Evolutionary conservation across 805 yeast species (phyloP), one percentile per base, ranked within the genome.

Genomic region (Suhomyces faveliae): DNA sequence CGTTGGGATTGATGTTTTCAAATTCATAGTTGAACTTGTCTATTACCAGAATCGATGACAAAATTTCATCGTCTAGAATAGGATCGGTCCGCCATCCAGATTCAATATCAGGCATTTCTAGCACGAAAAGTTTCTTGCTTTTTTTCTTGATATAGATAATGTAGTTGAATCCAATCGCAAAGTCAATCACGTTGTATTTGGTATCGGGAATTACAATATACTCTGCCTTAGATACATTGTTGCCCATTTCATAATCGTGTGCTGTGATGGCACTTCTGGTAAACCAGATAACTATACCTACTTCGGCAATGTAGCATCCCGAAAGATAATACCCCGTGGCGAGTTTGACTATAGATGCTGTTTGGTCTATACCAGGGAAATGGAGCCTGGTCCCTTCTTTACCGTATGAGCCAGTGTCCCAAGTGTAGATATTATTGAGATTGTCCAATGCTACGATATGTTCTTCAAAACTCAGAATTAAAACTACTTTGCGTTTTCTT

Each of bases 261-360:
- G 55, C 39, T 3, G 59, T 47, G 3, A 58, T 40, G 12, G 58
- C 27, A 2, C 47, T 62, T 40, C 80, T 56, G 0, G 59, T 43
- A 37, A 67, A 71, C 91, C 91, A 85, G 13, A 79, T 71, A 0
- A 83, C 73, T 21, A 87, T 60, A 0, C 91, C 89, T 41, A 75
- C 66, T 5, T 66, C 65, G 15, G 67, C 67, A 2, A 82, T 63
- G 42, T 73, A 68, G 17, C 79, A 79, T 37, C 80, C 78, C 44
- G 80, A 77, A 12, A 76, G 62, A 49, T 78, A 75, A 92, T 92
- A 86, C 0, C 92, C 94, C 13, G 88, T 84, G 10, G 73, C 70
- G 8, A 82, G 74, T 52, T 76, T 78, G 9, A 79, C 71, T 9
- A 71, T 69, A 24, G 65, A 59, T 0, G 56, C 52, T 3, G 51